Base-by-base conservation (phyloP, 2,329 filamentous ascomycete genomes). In the Calonectria ilicicola region DNA sequence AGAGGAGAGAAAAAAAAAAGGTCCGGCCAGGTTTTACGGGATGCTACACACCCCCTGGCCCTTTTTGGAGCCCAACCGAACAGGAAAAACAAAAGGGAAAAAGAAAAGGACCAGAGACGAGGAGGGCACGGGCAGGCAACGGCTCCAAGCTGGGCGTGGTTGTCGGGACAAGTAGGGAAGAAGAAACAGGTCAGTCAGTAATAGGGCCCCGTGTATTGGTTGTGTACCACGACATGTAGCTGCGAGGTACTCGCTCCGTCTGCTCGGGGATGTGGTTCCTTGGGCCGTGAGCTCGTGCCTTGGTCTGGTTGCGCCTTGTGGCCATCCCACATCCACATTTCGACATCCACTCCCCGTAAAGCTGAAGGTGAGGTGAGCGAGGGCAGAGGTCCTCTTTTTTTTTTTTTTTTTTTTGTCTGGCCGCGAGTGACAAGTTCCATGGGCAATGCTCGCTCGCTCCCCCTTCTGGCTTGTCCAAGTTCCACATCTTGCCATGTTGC, bases 111-210 rank as follows among this genome's bases (percentile, higher is more conserved):
- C 23, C 21, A 64, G 60, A 53, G 42, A 23, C n/a, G 42, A 51
- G 46, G 27, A 42, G 38, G 26, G 62, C 68, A 70, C 68, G 63
- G 64, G 69, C 53, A 71, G 53, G 63, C 64, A 67, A 46, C 10
- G 29, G 64, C 47, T 42, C 64, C 56, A 60, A 64, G 66, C 56
- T 65, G 44, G 42, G 29, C 29, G 60, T 49, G 49, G 62, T 35
- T 58, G 51, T 70, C 68, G 68, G 68, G 68, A 70, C 63, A 70
- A 66, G 68, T 66, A 66, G 68, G 58, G 44, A 62, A 35, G 29
- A 17, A 26, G 38, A 17, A 63, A 63, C 10, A 63, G 40, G 21
- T 12, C 44, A 32, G 40, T 42, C 21, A 63, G 38, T 44, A 32
- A 63, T 42, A 32, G 40, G 58, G 58, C 40, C 23, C 23, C 23